Base-by-base conservation (phyloP, 768 basidiomycete species). In the Leccinum disarticulatum region DNA sequence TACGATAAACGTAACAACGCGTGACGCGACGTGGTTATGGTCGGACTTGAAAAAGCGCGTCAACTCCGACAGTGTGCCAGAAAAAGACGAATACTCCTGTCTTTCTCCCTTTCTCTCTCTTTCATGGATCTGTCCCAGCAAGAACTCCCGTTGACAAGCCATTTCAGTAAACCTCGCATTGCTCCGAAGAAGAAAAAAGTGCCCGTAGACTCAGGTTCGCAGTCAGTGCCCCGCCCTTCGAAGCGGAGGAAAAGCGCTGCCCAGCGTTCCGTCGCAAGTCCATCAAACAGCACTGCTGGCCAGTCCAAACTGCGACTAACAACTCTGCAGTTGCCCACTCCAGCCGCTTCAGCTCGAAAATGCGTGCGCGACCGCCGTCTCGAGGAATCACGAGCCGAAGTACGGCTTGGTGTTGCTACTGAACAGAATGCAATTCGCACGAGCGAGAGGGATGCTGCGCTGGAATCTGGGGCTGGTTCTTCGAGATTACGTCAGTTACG, bases 41-140 rank as follows among this genome's bases (percentile, higher is more conserved):
- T 57, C 75, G 69, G 77, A 70, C 66, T 17, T 63, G 58, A 38
- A 69, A 73, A 71, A 77, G 67, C 77, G 77, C 73, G 78, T 70
- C 70, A 73, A 70, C 76, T 79, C 77, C 76, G 77, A 68, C 51
- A 19, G 14, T 6, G 13, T 6, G 41, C 31, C 14, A 31, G n/a
- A 13, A 27, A 19, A 27, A 13, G 31, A 43, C 52, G 10, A 27
- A 25, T 8, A 30, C 48, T n/a, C 38, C 41, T 31, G 17, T 33
- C 27, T 19, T 17, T 41, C 14, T 48, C 13, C 11, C 3, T 13
- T n/a, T 13, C 10, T 31, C 9, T 17, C 19, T 31, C 51, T 35
- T 63, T 47, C 57, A 71, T 73, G 73, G 70, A 73, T 35, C 56
- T 73, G 22, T 74, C 74, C 14, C 70, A 71, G 36, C 67, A 75